These are phyloP conservation scores for Pueraria montana DNA, from an alignment of 306 rosid genomes.

Conservation along the genomic window DNA sequence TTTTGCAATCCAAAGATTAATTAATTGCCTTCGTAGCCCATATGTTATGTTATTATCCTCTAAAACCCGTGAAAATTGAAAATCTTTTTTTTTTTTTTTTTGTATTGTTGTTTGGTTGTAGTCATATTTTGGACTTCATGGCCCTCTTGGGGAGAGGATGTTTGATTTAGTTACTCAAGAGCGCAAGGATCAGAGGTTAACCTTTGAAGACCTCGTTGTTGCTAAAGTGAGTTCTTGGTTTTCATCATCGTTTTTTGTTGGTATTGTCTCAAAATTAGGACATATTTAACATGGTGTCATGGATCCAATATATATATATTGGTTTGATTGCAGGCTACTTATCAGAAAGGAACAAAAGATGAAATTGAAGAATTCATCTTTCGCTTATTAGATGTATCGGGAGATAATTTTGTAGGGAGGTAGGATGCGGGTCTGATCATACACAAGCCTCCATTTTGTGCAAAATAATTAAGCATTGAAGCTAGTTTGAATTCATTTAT, in stretches of 20 bases:
- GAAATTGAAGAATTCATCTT: constrained; percentile 85
- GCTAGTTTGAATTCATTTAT: neutral
- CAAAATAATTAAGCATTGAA: constrained; percentile 10
- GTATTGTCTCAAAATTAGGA: constrained; percentile 2
- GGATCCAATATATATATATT: neutral
- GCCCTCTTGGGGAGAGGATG: constrained; percentile 79
- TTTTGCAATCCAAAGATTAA: constrained; percentile 24
- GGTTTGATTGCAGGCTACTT: constrained; percentile 67
- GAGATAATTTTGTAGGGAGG: constrained; percentile 65
- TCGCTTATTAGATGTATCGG: constrained; percentile 66
- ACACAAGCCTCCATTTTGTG: neutral
- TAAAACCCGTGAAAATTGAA: neutral
- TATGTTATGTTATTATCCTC: neutral
- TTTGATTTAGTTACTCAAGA: constrained; percentile 78
- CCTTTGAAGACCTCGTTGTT: constrained; percentile 84
- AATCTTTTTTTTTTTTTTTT: neutral
- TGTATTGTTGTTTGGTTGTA: constrained; percentile 37
- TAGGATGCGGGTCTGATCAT: constrained; percentile 32
- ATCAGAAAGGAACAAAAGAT: constrained; percentile 85
- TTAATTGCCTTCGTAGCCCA: neutral
- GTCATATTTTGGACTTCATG: constrained; percentile 69
- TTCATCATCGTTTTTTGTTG: constrained; percentile 16
- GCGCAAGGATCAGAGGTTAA: constrained; percentile 80
- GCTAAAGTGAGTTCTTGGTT: constrained; percentile 69
- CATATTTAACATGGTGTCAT: neutral